phyloP scores from a whole-genome alignment of 2,329 filamentous ascomycete species.

The Diaporthe citri region DNA sequence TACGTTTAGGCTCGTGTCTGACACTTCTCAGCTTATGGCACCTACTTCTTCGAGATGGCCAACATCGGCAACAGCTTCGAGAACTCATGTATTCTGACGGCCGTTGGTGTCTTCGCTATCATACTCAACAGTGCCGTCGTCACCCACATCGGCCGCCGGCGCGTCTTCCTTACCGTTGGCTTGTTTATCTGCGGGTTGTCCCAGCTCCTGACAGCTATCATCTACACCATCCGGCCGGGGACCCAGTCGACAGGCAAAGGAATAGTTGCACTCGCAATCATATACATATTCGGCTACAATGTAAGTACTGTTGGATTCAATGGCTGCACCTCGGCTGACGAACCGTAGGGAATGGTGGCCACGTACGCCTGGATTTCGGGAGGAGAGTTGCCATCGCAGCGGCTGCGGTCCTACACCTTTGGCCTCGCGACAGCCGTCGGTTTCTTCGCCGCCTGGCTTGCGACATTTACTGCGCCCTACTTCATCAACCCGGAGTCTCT shows the following conservation, averaged over 20 bases:
- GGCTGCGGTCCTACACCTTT: conserved; percentile 68
- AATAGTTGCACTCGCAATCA: conserved; percentile 64
- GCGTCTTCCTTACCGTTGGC: conserved; percentile 65
- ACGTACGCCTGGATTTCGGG: conserved; percentile 70
- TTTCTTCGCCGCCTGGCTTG: conserved; percentile 68
- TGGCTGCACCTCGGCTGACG: background rate
- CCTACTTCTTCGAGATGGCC: conserved; percentile 73
- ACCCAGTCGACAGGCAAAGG: conserved; percentile 56
- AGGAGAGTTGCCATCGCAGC: conserved; percentile 69
- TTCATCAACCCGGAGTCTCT: conserved; percentile 68
- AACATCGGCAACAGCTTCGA: conserved; percentile 67
- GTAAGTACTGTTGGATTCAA: conserved; percentile 36
- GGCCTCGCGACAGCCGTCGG: conserved; percentile 66
- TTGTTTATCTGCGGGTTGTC: conserved; percentile 64
- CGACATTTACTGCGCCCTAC: conserved; percentile 70
- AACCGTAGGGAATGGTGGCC: conserved; percentile 57
- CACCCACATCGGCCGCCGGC: conserved; percentile 64
- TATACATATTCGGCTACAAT: conserved; percentile 69
- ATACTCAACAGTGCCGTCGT: conserved; percentile 66
- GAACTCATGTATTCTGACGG: conserved; percentile 67
- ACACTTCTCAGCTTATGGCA: conserved; percentile 59
- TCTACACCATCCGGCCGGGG: conserved; percentile 60
- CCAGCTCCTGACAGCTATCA: conserved; percentile 65
- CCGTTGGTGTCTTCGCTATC: conserved; percentile 67
- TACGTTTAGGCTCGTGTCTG: background rate